phyloP scores from a whole-genome alignment of 768 basidiomycete genomes.

The Trametes villosa region DNA sequence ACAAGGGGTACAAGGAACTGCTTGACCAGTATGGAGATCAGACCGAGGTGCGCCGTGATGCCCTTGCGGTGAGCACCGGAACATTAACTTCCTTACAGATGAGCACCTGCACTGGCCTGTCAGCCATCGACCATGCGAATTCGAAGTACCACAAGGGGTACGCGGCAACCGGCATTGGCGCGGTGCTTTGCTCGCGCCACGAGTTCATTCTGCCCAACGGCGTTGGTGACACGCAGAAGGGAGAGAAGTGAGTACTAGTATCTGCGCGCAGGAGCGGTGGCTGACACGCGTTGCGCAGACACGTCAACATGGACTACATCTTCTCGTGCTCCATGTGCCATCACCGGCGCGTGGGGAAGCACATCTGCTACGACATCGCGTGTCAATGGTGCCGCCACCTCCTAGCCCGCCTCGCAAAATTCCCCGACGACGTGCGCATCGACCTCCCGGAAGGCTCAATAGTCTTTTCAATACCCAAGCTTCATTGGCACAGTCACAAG shows the following conservation, averaged over 20 bases:
- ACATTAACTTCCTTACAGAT: not conserved
- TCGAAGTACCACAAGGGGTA: slow-evolving; percentile 6
- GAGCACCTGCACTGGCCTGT: slow-evolving; percentile 4
- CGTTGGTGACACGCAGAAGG: too few relatives aligned
- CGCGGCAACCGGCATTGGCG: slow-evolving; percentile 25
- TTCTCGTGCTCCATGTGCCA: slow-evolving; percentile 3
- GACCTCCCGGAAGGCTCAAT: not conserved
- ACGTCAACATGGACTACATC: slow-evolving; percentile 32
- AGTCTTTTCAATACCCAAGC: slow-evolving; percentile 34
- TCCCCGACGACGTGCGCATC: not conserved
- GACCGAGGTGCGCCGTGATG: not conserved
- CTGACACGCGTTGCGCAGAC: slow-evolving; percentile 25
- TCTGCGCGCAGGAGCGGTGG: slow-evolving; percentile 28
- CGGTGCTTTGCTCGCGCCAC: slow-evolving; percentile 27
- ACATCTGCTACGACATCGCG: slow-evolving; percentile 13
- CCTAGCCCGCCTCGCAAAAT: slow-evolving; percentile 17
- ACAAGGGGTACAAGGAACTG: not conserved
- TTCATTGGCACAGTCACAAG: slow-evolving; percentile 37
- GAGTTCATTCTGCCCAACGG: slow-evolving; percentile 20
- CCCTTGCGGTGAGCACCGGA: too few relatives aligned
- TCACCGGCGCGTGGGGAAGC: not conserved
- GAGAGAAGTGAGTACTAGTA: too few relatives aligned
- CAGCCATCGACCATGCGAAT: slow-evolving; percentile 4
- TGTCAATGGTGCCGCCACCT: too few relatives aligned
- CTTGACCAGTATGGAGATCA: not conserved